These are phyloP conservation scores for Fagus sylvatica DNA, from an alignment of 306 rosid genomes.

Conservation along the genomic window DNA sequence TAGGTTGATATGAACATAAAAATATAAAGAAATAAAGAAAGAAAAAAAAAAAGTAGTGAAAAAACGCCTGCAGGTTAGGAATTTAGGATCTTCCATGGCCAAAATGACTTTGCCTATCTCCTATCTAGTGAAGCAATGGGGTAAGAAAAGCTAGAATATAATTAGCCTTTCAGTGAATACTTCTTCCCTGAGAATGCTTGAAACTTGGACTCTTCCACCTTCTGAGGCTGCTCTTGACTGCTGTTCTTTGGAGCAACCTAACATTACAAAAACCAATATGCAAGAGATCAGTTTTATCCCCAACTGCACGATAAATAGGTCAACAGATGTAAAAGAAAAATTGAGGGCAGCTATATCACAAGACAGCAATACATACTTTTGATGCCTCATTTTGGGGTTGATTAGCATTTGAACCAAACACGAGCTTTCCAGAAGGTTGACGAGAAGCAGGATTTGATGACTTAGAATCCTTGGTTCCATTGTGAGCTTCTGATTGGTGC, in stretches of 20 bases:
- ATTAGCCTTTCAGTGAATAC: slow-evolving; percentile 45
- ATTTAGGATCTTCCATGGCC: background rate
- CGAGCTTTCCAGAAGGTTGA: slow-evolving; percentile 49
- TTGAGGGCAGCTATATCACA: background rate
- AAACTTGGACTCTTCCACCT: slow-evolving; percentile 39
- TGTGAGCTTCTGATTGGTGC: slow-evolving; percentile 18
- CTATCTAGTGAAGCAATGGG: background rate
- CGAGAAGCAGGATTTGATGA: slow-evolving; percentile 21
- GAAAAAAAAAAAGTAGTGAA: background rate
- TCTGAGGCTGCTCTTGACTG: slow-evolving; percentile 31
- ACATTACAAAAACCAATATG: slow-evolving; percentile 8
- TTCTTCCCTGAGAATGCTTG: slow-evolving; percentile 60
- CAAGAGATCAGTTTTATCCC: slow-evolving; percentile 7
- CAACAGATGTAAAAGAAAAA: background rate
- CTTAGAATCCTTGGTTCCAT: slow-evolving; percentile 28
- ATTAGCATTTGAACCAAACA: slow-evolving; percentile 44
- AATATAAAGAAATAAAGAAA: background rate
- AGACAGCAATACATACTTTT: slow-evolving; percentile 30
- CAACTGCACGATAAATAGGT: background rate
- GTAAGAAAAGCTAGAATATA: background rate
- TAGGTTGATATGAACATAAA: background rate
- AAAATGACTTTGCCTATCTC: slow-evolving; percentile 6
- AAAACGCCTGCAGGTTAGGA: background rate
- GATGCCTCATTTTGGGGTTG: slow-evolving; percentile 25
- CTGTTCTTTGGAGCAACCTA: slow-evolving; percentile 27